phyloP scores from a whole-genome alignment of 768 basidiomycete genomes.

The Tremella fuciformis region DNA sequence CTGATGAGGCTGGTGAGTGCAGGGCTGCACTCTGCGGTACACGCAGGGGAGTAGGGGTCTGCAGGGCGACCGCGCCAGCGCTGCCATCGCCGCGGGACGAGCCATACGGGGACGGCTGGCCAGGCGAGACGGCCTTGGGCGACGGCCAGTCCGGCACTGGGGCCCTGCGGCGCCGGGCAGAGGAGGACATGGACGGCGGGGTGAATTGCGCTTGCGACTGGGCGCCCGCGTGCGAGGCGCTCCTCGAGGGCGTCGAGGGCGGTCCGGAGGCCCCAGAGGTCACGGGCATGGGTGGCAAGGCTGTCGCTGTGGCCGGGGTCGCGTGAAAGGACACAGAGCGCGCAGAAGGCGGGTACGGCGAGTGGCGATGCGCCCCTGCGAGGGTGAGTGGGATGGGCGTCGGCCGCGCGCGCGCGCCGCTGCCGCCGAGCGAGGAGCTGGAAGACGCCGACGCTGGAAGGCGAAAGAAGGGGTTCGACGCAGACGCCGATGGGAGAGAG shows the following conservation, averaged over 20 bases:
- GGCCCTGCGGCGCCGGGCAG: neutral
- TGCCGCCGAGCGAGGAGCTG: too few relatives aligned
- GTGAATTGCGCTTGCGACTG: conserved; percentile 1
- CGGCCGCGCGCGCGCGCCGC: too few relatives aligned
- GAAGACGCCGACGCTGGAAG: too few relatives aligned
- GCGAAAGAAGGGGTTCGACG: too few relatives aligned
- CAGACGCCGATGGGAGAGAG: too few relatives aligned
- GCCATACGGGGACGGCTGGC: neutral
- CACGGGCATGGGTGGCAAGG: conserved; percentile 1
- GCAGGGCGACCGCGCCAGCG: neutral
- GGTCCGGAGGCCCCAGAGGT: neutral
- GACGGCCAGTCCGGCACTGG: conserved; percentile 2
- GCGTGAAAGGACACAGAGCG: neutral
- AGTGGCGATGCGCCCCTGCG: neutral
- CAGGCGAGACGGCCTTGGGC: neutral
- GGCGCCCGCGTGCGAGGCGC: neutral
- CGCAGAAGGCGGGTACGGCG: neutral
- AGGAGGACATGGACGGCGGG: neutral
- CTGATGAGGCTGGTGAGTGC: neutral
- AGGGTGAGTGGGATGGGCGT: too few relatives aligned
- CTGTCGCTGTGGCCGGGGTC: neutral
- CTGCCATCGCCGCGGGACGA: too few relatives aligned
- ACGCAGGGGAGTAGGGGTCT: neutral
- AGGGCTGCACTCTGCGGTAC: neutral
- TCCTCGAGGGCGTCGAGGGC: neutral